phyloP scores from a whole-genome alignment of 2,329 filamentous ascomycete genomes.

The Tolypocladium album region DNA sequence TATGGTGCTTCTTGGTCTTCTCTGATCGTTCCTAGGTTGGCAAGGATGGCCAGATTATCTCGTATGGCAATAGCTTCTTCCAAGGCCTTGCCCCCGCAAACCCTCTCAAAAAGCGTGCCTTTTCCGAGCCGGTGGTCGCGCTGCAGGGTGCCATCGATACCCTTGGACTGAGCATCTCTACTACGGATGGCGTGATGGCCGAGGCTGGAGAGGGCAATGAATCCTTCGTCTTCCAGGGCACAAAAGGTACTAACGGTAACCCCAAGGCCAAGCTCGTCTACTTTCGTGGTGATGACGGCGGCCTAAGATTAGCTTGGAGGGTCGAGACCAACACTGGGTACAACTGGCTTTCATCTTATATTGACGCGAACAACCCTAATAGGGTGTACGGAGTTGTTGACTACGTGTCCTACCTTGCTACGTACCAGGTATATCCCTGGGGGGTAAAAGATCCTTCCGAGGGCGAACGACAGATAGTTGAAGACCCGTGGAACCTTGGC shows the following conservation, averaged over 20 bases:
- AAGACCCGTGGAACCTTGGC: conserved; percentile 34
- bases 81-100: conserved; percentile 27
- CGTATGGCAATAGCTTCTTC: conserved; percentile 39
- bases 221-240: conserved; percentile 31
- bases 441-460: conserved; percentile 42
- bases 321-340: conserved; percentile 45
- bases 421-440: conserved; percentile 47
- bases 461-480: conserved; percentile 27
- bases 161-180: conserved; percentile 20
- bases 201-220: conserved; percentile 14
- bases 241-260: conserved; percentile 36
- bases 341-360: conserved; percentile 50
- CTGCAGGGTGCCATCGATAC: conserved; percentile 27
- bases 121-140: conserved; percentile 31
- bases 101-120: conserved; percentile 26
- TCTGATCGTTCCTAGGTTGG: conserved; percentile 26
- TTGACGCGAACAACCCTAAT: conserved; percentile 36
- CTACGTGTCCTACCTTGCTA: conserved; percentile 41
- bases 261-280: conserved; percentile 47
- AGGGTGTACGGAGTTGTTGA: conserved; percentile 43
- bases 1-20: neutral
- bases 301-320: conserved; percentile 38
- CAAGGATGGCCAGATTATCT: conserved; percentile 43
- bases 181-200: conserved; percentile 11
- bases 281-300: conserved; percentile 33